A percentile compares a stretch with the other conserved stretches of the same genome.
phyloP scores from a whole-genome alignment of 305 asterid genomes.

The Fraxinus ornus region DNA sequence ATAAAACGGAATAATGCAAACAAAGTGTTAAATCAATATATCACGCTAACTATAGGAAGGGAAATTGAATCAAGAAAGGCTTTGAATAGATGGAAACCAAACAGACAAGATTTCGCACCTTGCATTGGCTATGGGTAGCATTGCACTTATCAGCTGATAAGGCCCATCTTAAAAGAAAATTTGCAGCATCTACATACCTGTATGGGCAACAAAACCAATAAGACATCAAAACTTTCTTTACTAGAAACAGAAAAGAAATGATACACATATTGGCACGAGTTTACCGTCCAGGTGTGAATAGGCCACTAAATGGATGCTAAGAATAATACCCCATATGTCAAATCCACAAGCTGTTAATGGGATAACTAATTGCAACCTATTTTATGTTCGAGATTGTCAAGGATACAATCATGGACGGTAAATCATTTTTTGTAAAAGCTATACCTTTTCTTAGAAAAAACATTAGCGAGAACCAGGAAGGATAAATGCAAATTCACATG shows the following conservation, averaged over 20 bases:
- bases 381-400: background rate
- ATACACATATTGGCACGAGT: background rate
- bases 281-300: background rate
- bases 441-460: background rate
- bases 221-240: background rate
- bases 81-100: slow-evolving; percentile 8
- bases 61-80: background rate
- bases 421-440: background rate
- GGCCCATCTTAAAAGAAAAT: slow-evolving; percentile 62
- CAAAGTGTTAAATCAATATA: background rate
- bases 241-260: slow-evolving; percentile 5
- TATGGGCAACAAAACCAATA: slow-evolving; percentile 29
- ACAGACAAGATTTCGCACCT: slow-evolving; percentile 46
- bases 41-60: background rate
- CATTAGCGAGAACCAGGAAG: background rate
- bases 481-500: background rate
- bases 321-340: background rate
- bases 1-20: background rate
- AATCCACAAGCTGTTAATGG: background rate
- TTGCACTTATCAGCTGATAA: slow-evolving; percentile 82
- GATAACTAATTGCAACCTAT: slow-evolving; percentile 9
- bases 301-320: slow-evolving; percentile 3
- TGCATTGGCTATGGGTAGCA: slow-evolving; percentile 92
- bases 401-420: background rate
- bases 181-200: slow-evolving; percentile 89